These are phyloP conservation scores for Lactifluus piperatus DNA, from an alignment of 768 basidiomycete species.

Conservation along the genomic window DNA sequence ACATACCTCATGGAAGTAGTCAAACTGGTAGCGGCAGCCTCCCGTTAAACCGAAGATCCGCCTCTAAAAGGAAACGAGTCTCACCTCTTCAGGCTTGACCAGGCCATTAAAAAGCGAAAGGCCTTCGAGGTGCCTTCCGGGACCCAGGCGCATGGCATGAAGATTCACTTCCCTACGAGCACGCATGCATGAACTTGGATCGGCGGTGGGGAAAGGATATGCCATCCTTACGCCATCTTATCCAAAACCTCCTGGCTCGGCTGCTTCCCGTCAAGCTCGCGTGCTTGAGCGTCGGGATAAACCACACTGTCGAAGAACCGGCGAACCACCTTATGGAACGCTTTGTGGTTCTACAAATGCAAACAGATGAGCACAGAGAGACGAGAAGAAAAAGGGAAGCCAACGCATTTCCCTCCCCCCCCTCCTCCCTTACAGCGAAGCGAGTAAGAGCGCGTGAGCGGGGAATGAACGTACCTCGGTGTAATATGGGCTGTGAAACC, in stretches of 20 bases:
- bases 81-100: slow-evolving; percentile 63
- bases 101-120: slow-evolving; percentile 63
- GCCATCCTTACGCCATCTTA: slow-evolving; percentile 58
- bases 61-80: neutral
- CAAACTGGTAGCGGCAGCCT: slow-evolving; percentile 36
- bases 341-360: slow-evolving; percentile 44
- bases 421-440: neutral
- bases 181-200: slow-evolving; percentile 20
- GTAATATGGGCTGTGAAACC: slow-evolving; percentile 72
- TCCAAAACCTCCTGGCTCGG: slow-evolving; percentile 71
- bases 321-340: slow-evolving; percentile 50
- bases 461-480: slow-evolving; percentile 40
- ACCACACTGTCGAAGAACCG: slow-evolving; percentile 64
- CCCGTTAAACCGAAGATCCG: neutral
- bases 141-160: slow-evolving; percentile 92
- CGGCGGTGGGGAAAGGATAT: neutral
- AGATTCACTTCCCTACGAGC: slow-evolving; percentile 50
- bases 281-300: slow-evolving; percentile 39
- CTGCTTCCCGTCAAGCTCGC: slow-evolving; percentile 86
- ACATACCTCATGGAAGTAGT: slow-evolving; percentile 79
- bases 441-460: neutral
- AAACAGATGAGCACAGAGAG: neutral
- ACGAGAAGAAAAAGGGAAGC: neutral
- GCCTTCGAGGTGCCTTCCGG: slow-evolving; percentile 81
- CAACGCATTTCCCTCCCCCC: no score